Evolutionary conservation across 345 rosid species (phyloP).

Genomic region (Brassica rapa): DNA sequence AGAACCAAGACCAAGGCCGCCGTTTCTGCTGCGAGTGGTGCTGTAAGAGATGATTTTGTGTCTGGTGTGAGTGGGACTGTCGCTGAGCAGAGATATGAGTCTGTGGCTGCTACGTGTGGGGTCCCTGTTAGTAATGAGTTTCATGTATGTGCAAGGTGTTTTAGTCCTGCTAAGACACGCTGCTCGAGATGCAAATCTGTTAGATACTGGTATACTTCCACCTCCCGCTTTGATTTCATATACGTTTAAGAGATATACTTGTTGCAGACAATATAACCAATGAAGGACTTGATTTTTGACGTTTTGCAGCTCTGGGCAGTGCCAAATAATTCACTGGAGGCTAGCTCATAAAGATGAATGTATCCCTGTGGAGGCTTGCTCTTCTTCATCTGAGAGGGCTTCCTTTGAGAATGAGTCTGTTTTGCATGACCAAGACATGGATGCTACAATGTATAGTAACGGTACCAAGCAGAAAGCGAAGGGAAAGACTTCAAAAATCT

Average conservation of each 20-base stretch:
- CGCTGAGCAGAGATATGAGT: neutral
- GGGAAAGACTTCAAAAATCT: slow-evolving; percentile 40
- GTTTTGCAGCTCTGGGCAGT: slow-evolving; percentile 78
- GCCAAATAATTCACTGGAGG: slow-evolving; percentile 97
- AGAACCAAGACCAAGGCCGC: slow-evolving; percentile 20
- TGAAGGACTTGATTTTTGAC: slow-evolving; percentile 7
- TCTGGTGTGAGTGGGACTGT: slow-evolving; percentile 26
- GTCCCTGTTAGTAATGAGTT: slow-evolving; percentile 52
- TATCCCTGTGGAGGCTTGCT: slow-evolving; percentile 46
- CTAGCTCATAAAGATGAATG: slow-evolving; percentile 75
- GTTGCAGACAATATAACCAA: too few species aligned
- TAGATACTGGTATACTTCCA: slow-evolving; percentile 69
- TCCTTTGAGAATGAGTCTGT: slow-evolving; percentile 46
- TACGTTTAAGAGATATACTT: neutral
- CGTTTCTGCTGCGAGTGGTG: slow-evolving; percentile 10
- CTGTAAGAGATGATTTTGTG: slow-evolving; percentile 19
- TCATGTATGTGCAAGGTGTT: slow-evolving; percentile 74
- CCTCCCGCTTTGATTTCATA: slow-evolving; percentile 4
- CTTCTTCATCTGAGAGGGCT: slow-evolving; percentile 48
- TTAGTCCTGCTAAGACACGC: slow-evolving; percentile 71
- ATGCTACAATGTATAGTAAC: slow-evolving; percentile 43
- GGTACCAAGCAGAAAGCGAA: slow-evolving; percentile 34
- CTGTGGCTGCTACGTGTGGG: slow-evolving; percentile 44
- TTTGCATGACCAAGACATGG: slow-evolving; percentile 38
- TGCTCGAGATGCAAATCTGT: slow-evolving; percentile 87